Base-by-base conservation (phyloP, 208 protist species). In the Trypanosoma lewisi region DNA sequence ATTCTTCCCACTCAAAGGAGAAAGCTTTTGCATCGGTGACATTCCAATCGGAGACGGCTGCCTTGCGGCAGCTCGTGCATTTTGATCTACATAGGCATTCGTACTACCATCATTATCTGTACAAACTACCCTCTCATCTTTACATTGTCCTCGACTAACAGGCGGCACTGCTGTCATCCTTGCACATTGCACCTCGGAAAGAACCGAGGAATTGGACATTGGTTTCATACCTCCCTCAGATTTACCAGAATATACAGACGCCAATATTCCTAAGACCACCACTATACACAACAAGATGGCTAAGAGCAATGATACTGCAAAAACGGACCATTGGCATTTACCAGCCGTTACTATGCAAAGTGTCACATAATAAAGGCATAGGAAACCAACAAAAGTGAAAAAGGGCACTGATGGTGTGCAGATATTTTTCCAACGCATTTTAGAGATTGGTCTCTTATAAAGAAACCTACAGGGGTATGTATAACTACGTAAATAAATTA, bases 361-460 rank as follows among this genome's bases (percentile, higher is more conserved):
- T 25, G 70, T 63, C 16, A 79, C n/a, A 58, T 77, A 79, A 57
- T 83, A 88, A 1, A 25, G 41, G n/a, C 66, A 51, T 0, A 80
- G 65, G 4, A 78, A 17, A 8, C 72, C 31, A 6, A 65, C 62
- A 56, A 55, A 39, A 34, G 72, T 12, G 17, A 64, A 19, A 44
- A 54, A 54, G n/a, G n/a, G n/a, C n/a, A n/a, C n/a, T n/a, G n/a
- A 14, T n/a, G 36, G 36, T 6, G 12, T 6, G 36, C 36, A 16
- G 12, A 41, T 41, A 41, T 41, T 16, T 41, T 6, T 41, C 36
- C 12, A 6, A 41, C 36, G 36, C 12, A 41, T 41, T 41, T 41
- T 6, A 12, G n/a, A n/a, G n/a, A n/a, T n/a, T n/a, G n/a, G n/a
- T n/a, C n/a, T n/a, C n/a, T n/a, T n/a, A n/a, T n/a, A n/a, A n/a